phyloP scores from a whole-genome alignment of 306 rosid species.

The Malus fusca region DNA sequence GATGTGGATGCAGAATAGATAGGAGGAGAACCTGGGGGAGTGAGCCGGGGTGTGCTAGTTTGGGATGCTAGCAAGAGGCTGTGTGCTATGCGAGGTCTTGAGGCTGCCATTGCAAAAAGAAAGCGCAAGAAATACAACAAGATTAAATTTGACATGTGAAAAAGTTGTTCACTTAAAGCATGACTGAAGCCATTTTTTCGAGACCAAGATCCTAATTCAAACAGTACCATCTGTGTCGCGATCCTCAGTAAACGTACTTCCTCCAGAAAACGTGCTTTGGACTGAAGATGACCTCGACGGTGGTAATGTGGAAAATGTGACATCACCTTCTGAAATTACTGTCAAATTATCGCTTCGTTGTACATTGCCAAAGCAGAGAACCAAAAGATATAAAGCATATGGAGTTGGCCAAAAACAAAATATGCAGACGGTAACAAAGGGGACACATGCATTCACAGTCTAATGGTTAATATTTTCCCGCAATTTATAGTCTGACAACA shows the following conservation, averaged over 20 bases:
- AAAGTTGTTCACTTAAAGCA: neutral
- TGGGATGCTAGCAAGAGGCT: constrained; percentile 66
- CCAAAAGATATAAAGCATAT: neutral
- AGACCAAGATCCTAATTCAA: neutral
- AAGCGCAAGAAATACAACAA: neutral
- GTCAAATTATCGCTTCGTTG: neutral
- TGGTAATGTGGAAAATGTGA: constrained; percentile 31
- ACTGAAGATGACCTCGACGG: constrained; percentile 49
- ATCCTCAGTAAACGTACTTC: constrained; percentile 42
- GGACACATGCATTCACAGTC: neutral
- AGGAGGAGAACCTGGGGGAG: constrained; percentile 81
- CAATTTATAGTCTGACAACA: neutral
- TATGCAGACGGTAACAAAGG: neutral
- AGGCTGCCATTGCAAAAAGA: constrained; percentile 16
- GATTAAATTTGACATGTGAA: neutral
- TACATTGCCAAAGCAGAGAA: neutral
- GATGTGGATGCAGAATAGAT: constrained; percentile 59
- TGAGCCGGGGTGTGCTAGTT: constrained; percentile 61
- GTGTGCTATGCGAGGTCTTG: constrained; percentile 46
- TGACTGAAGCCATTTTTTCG: neutral
- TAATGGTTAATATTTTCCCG: neutral
- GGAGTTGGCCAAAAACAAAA: neutral
- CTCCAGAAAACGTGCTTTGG: constrained; percentile 34
- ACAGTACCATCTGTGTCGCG: constrained; percentile 50
- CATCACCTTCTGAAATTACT: constrained; percentile 44